phyloP scores from a whole-genome alignment of 2,329 filamentous ascomycete species.

The Hypoxylon sp. region DNA sequence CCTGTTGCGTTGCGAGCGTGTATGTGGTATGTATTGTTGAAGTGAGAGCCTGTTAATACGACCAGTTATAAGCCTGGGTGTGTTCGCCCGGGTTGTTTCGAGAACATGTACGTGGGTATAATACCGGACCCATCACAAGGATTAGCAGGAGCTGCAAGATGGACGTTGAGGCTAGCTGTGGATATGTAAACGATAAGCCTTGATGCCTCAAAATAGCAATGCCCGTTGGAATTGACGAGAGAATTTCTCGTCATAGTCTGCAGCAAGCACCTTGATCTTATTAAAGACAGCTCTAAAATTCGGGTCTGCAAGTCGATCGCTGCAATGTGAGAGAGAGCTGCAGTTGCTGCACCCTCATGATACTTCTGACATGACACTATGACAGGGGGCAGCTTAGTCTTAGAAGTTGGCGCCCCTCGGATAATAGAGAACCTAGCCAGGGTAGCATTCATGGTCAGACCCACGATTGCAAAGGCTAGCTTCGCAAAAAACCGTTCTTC shows the following conservation, averaged over 20 bases:
- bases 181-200: slow-evolving; percentile 18
- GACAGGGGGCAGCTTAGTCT: slow-evolving; percentile 41
- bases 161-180: slow-evolving; percentile 10
- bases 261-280: slow-evolving; percentile 31
- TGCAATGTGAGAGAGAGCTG: slow-evolving; percentile 34
- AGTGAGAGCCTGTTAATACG: slow-evolving; percentile 28
- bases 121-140: slow-evolving; percentile 37
- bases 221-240: slow-evolving; percentile 20
- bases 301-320: slow-evolving; percentile 49
- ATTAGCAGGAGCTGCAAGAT: slow-evolving; percentile 37
- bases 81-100: slow-evolving; percentile 42
- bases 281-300: slow-evolving; percentile 33
- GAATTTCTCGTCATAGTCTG: slow-evolving; percentile 29
- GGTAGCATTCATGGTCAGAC: slow-evolving; percentile 44
- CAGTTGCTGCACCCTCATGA: slow-evolving; percentile 41
- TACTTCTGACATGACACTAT: slow-evolving; percentile 34
- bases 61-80: slow-evolving; percentile 29
- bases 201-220: slow-evolving; percentile 13
- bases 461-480: slow-evolving; percentile 35
- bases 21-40: slow-evolving; percentile 8
- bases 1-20: slow-evolving; percentile 20
- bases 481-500: slow-evolving; percentile 22
- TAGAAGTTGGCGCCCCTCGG: slow-evolving; percentile 43
- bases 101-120: slow-evolving; percentile 41
- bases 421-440: slow-evolving; percentile 45